Base-by-base conservation (phyloP, 768 basidiomycete genomes). In the Leccinum broughii region DNA sequence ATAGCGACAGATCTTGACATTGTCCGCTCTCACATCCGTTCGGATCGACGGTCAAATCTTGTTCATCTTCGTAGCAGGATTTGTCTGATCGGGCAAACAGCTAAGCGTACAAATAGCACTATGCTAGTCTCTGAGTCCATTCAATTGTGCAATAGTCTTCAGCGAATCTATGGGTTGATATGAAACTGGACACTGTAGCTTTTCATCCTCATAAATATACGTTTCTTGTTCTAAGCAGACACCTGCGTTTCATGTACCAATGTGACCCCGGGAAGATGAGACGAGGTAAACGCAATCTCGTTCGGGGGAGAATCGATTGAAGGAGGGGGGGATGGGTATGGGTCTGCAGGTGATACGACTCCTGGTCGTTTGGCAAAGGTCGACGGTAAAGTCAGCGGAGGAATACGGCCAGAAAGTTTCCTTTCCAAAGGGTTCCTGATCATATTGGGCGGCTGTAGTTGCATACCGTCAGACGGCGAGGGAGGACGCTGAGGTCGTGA, bases 321-420 rank as follows among this genome's bases (percentile, higher is more conserved):
- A 20, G 73, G 75, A 54, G 82, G 83, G 2, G 81, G 83, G 0
- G 82, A 82, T 20, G 83, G 83, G 67, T 84, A 84, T 15, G 79
- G 74, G 35, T 76, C 76, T n/a, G 66, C 66, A 7, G 77, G 76
- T 49, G 72, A 73, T 37, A 58, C 62, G 34, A 62, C 58, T 35
- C 60, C 64, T 6, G 55, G 46, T 28, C 72, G 69, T 59, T 76
- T 69, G 26, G 61, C 64, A 22, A 71, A 68, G 24, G 62, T 59
- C 22, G 64, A 62, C 22, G 64, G 59, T 41, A 64, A 32, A 28
- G 61, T 63, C 20, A 66, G 56, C 6, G 74, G 69, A 24, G 65
- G 46, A 6, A 71, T 37, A 39, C 53, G 62, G 10, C 57, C 32
- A 39, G 59, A 62, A 26, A 64, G 48, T 32, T 65, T 72, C 53